Percentiles rank a stretch among this genome's conserved stretches.
Evolutionary conservation across 345 rosid genomes (phyloP).

Genomic region (Carallia pectinifolia): DNA sequence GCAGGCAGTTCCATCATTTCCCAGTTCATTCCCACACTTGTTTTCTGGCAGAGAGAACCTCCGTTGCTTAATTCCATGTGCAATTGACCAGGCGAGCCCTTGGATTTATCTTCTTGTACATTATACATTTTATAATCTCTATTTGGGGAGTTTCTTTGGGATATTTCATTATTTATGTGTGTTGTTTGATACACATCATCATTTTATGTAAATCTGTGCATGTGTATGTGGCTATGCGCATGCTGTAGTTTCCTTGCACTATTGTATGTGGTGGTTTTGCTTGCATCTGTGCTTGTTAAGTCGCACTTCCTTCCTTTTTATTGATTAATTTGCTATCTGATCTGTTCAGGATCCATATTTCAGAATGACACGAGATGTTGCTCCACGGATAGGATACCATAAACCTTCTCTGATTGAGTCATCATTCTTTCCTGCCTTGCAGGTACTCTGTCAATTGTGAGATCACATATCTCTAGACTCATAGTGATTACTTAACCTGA

Average conservation of each 20-base stretch:
- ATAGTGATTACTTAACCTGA: no score
- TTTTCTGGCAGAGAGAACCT: constrained; percentile 69
- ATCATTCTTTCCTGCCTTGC: constrained; percentile 46
- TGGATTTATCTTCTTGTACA: no score
- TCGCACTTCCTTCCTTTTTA: not conserved
- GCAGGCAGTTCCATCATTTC: constrained; percentile 96
- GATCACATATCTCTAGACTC: not conserved
- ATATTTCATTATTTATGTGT: no score
- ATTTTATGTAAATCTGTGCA: no score
- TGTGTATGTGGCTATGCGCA: no score
- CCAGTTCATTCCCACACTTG: constrained; percentile 86
- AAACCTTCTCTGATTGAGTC: constrained; percentile 93
- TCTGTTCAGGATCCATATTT: constrained; percentile 90
- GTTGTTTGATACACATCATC: no score
- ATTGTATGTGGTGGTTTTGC: not conserved
- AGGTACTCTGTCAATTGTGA: constrained; percentile 28
- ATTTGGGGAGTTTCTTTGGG: no score
- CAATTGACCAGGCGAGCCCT: constrained; percentile 80
- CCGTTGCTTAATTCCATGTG: constrained; percentile 94
- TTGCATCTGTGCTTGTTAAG: not conserved
- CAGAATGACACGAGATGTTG: constrained; percentile 97
- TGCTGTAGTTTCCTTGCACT: no score
- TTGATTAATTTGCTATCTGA: constrained; percentile 7
- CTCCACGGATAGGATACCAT: constrained; percentile 88
- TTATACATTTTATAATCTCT: no score